These are phyloP conservation scores for Malus asiatica DNA, from an alignment of 306 rosid genomes.

Conservation along the genomic window DNA sequence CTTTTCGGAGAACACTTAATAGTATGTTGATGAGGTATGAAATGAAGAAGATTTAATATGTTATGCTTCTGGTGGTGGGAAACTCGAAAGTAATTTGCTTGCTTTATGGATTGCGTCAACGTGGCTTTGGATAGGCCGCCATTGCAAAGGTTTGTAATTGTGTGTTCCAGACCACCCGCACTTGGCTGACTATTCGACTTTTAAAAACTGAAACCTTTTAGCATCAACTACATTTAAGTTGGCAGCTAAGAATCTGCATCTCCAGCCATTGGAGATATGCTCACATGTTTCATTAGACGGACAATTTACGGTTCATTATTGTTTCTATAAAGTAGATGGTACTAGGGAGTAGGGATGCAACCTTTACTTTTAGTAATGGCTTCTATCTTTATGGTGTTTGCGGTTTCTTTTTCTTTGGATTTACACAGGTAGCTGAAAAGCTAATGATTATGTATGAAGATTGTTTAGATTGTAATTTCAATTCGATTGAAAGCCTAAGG, in stretches of 20 bases:
- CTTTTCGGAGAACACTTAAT: neutral
- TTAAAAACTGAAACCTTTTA: neutral
- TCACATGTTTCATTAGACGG: neutral
- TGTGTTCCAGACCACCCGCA: neutral
- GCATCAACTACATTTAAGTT: neutral
- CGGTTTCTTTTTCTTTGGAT: neutral
- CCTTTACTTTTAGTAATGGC: neutral
- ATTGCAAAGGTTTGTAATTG: neutral
- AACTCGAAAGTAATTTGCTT: neutral
- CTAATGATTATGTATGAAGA: constrained; percentile 55
- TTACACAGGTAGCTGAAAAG: constrained; percentile 48
- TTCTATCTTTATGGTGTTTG: neutral
- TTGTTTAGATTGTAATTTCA: constrained; percentile 46
- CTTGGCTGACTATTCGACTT: neutral
- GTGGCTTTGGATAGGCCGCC: neutral
- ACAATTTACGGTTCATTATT: neutral
- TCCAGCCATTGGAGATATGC: neutral
- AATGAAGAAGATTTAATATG: neutral
- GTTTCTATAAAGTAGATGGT: neutral
- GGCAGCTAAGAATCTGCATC: neutral
- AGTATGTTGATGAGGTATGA: neutral
- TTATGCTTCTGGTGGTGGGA: neutral
- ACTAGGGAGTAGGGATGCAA: neutral
- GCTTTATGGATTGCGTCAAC: neutral
- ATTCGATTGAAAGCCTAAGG: constrained; percentile 39